Evolutionary conservation across 2,329 filamentous ascomycete species (phyloP).

Genomic region (Talaromyces sp.): DNA sequence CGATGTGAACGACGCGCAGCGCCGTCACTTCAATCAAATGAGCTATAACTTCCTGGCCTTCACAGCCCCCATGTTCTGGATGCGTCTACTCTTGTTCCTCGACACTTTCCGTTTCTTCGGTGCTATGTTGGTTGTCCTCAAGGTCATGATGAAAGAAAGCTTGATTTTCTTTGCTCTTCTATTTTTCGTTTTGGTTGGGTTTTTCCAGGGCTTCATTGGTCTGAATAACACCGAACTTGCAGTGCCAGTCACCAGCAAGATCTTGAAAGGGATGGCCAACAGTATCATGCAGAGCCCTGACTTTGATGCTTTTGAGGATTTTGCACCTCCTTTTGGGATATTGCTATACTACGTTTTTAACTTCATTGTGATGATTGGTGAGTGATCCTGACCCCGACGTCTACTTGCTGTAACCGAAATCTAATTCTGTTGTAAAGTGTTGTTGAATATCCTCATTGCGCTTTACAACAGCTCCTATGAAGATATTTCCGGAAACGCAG

Average conservation of each 20-base stretch:
- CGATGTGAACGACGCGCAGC: slow-evolving; percentile 47
- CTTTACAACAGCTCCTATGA: slow-evolving; percentile 96
- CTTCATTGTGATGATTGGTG: slow-evolving; percentile 85
- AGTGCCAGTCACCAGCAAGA: slow-evolving; percentile 44
- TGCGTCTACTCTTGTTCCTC: slow-evolving; percentile 83
- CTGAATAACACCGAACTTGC: slow-evolving; percentile 79
- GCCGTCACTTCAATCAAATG: slow-evolving; percentile 68
- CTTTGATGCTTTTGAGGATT: slow-evolving; percentile 83
- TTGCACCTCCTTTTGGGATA: slow-evolving; percentile 87
- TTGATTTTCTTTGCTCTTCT: slow-evolving; percentile 95
- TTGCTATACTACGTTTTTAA: slow-evolving; percentile 98
- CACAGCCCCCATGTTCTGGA: slow-evolving; percentile 95
- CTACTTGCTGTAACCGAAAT: background rate
- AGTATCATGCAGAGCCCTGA: slow-evolving; percentile 89
- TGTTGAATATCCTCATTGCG: slow-evolving; percentile 94
- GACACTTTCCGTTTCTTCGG: slow-evolving; percentile 95
- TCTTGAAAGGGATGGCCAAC: slow-evolving; percentile 67
- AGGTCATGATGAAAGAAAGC: slow-evolving; percentile 91
- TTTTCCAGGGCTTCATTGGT: slow-evolving; percentile 91
- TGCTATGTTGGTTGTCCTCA: slow-evolving; percentile 94
- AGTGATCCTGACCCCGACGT: slow-evolving; percentile 18
- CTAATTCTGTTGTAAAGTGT: slow-evolving; percentile 47
- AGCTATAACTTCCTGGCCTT: slow-evolving; percentile 95
- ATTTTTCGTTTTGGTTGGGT: slow-evolving; percentile 70
- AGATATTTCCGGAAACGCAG: slow-evolving; percentile 87